Percentiles rank a stretch among this genome's conserved stretches.
These are phyloP conservation scores for Barnettozyma californica DNA, from an alignment of 805 yeast genomes.

Conservation along the genomic window DNA sequence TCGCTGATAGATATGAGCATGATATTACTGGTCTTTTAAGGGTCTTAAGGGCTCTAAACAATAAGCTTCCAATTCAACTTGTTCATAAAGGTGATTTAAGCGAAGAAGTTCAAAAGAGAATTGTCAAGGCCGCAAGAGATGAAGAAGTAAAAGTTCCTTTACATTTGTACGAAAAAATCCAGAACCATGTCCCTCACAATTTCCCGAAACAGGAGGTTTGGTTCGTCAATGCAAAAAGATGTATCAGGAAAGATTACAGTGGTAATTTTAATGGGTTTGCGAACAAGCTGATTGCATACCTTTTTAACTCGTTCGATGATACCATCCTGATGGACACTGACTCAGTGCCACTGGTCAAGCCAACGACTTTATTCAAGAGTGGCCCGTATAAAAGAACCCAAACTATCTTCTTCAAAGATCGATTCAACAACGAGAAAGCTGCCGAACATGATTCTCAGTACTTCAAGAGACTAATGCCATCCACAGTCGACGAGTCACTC, in stretches of 20 bases:
- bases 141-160: conserved; percentile 29
- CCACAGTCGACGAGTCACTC: conserved; percentile 21
- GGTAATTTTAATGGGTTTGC: conserved; percentile 35
- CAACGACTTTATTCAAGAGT: conserved; percentile 30
- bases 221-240: conserved; percentile 30
- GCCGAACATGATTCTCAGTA: conserved; percentile 27
- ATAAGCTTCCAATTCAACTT: conserved; percentile 37
- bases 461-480: conserved; percentile 35
- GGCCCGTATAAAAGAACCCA: conserved; percentile 31
- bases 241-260: conserved; percentile 23
- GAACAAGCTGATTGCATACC: conserved; percentile 41
- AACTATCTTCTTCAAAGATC: conserved; percentile 43
- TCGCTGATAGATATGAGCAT: conserved; percentile 26
- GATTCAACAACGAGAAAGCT: conserved; percentile 12
- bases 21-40: conserved; percentile 34
- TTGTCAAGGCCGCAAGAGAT: conserved; percentile 34
- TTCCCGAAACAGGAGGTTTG: conserved; percentile 30
- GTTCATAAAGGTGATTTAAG: conserved; percentile 36
- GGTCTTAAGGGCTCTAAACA: conserved; percentile 33
- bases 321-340: conserved; percentile 47
- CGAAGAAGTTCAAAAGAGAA: conserved; percentile 27
- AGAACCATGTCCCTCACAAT: conserved; percentile 19
- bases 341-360: conserved; percentile 36
- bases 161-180: conserved; percentile 20
- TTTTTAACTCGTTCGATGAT: conserved; percentile 42